Base-by-base conservation (phyloP, 495 filamentous ascomycete genomes). In the Penicillium roqueforti region DNA sequence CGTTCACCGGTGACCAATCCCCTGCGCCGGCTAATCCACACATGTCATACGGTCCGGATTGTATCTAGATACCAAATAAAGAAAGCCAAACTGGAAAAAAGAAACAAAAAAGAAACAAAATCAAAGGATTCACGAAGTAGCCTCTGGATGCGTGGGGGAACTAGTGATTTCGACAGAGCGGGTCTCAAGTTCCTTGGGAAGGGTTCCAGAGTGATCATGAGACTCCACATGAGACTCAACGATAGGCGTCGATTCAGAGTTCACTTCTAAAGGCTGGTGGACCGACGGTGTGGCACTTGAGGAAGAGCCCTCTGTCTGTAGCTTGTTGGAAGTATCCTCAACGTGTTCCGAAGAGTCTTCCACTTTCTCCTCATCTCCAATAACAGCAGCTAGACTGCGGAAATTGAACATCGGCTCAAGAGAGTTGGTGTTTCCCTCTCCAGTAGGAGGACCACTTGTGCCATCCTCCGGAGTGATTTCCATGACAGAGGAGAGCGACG, bases 321-420 rank as follows among this genome's bases (percentile, higher is more conserved):
- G 46, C 1, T 47, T 53, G 11, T 50, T 42, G 2, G 56, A 25
- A 18, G 65, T 57, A 41, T 73, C 60, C 54, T 77, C 75, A 38
- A 72, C 65, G 60, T 81, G 70, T 50, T 81, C 78, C 6, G 72
- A 58, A 26, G 75, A 67, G 49, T 68, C 70, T 4, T 66, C 63
- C 20, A 62, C 60, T 47, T 76, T 76, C n/a, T 85, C 82, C 48
- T 87, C 84, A 29, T 83, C 74, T 3, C 85, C 88, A 49, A 96
- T 91, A 62, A 96, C 87, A 54, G 87, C 88, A 3, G 88, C 88
- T 23, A 97, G 74, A 58, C 90, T 96, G 49, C 88, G 76, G 61
- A 97, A 96, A 68, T 95, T 96, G 73, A 95, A 92, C 83, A 95
- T 83, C 2, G 88, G 83, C 60, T 96, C 92, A 0, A 75, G 68